Evolutionary conservation across 2,329 filamentous ascomycete species (phyloP), one percentile per base, ranked within the genome.

Genomic region (Penicillium freii): DNA sequence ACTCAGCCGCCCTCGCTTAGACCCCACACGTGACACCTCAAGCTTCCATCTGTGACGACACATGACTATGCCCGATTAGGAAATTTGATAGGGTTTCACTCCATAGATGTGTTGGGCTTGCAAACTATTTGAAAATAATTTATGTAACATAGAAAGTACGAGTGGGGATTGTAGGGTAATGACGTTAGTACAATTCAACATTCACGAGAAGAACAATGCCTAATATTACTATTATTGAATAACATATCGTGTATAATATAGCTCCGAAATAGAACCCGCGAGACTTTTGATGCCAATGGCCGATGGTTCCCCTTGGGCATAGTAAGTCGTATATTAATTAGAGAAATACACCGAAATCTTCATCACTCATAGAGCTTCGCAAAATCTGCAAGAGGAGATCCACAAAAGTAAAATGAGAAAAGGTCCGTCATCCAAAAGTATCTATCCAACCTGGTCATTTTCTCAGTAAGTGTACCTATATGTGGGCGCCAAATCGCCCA

Each of bases 401-500:
- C 38, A 38, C 23, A 17, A 23, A 45, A 50, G 15, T 49, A n/a
- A 40, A 42, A 49, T 11, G 40, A 21, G 21, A 33, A 39, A 33
- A 19, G 19, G 39, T 31, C 6, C 13, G 15, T 46, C 10, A 3
- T 33, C 29, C 10, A 33, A 42, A 25, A 39, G 15, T 15, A 31
- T 39, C 25, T 25, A 27, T 7, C 36, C 34, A 42, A 36, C 11
- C 8, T 15, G 27, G 29, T 13, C 17, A 34, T 21, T 25, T 25
- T 27, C 13, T 64, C 59, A 75, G 56, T 73, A 73, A 11, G 67
- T 62, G 60, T 79, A 79, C 25, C 76, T 69, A 63, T 75, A 79
- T 19, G 60, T 73, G 4, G 75, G 72, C 40, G 73, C 76, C 67
- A 77, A 52, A 63, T 79, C 77, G n/a, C 77, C 77, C 57, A 73